These are phyloP conservation scores for Pelomyxa schiedti DNA, from an alignment of 78 protist genomes.

Conservation along the genomic window DNA sequence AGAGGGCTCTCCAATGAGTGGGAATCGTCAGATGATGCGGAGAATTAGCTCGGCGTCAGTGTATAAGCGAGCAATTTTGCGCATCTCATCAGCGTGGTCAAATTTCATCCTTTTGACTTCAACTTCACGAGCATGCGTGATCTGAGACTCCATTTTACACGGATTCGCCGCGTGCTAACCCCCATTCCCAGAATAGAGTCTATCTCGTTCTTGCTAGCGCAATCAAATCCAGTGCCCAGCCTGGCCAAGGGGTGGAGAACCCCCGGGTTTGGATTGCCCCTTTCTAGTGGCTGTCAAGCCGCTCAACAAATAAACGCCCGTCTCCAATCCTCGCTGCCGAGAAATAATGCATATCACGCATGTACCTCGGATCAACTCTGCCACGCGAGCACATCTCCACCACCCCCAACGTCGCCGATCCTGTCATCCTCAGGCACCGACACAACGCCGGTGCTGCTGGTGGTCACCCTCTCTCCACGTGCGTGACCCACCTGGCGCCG, in stretches of 20 bases:
- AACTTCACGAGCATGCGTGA: background rate
- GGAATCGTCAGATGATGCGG: conserved; percentile 76
- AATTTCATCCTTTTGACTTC: conserved; percentile 56
- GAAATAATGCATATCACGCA: too few species aligned
- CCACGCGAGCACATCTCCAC: too few species aligned
- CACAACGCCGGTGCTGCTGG: too few species aligned
- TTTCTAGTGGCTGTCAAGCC: too few species aligned
- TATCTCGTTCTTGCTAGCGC: conserved; percentile 73
- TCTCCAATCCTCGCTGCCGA: too few species aligned
- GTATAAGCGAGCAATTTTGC: conserved; percentile 62
- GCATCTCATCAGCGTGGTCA: conserved; percentile 79
- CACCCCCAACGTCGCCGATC: too few species aligned
- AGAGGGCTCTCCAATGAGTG: conserved; percentile 20
- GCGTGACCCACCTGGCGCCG: too few species aligned
- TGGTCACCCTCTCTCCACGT: too few species aligned
- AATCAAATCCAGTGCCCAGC: conserved; percentile 79
- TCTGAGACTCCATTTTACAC: conserved; percentile 60
- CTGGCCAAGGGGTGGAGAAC: conserved; percentile 52
- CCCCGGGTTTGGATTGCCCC: conserved; percentile 65
- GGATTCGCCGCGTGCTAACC: conserved; percentile 76
- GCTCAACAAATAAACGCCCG: too few species aligned
- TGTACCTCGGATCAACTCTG: too few species aligned
- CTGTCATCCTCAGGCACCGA: too few species aligned
- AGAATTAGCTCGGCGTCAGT: conserved; percentile 77
- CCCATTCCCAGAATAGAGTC: conserved; percentile 37